A percentile compares a stretch with the other conserved stretches of the same genome.
Conservation (phyloP, 805 yeast genomes). For the Metschnikowia shivogae region DNA sequence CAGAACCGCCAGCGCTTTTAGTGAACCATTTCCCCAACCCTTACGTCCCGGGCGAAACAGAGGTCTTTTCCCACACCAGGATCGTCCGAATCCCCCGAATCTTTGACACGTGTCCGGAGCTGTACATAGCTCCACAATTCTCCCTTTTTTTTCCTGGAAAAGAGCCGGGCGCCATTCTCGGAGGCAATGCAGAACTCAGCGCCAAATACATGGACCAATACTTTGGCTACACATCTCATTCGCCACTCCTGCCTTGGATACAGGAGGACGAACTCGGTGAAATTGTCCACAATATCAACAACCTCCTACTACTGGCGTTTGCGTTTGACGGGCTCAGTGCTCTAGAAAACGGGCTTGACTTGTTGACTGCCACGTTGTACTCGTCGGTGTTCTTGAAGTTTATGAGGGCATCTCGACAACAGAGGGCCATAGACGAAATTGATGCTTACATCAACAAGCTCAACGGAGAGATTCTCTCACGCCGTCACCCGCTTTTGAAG, state of each 20-base stretch:
- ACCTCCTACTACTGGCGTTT: conserved; percentile 20
- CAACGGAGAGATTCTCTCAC: conserved; percentile 17
- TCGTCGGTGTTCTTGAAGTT: conserved; percentile 19
- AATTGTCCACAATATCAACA: conserved; percentile 46
- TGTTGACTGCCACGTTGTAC: conserved; percentile 36
- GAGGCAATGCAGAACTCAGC: not conserved
- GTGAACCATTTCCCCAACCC: conserved; percentile 67
- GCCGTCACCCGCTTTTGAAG: conserved; percentile 22
- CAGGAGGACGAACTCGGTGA: conserved; percentile 31
- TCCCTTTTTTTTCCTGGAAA: conserved; percentile 52
- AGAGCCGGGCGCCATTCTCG: conserved; percentile 56
- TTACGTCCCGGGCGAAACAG: conserved; percentile 33
- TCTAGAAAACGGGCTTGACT: conserved; percentile 39
- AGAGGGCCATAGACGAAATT: conserved; percentile 31
- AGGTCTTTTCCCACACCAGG: conserved; percentile 38
- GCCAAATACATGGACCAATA: conserved; percentile 19
- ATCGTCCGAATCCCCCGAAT: conserved; percentile 63
- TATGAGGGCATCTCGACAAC: conserved; percentile 20
- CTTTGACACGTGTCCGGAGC: conserved; percentile 27
- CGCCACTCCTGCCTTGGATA: conserved; percentile 37
- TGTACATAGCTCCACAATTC: conserved; percentile 51
- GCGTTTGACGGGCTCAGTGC: conserved; percentile 14
- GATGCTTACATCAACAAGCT: conserved; percentile 36
- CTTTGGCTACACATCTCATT: conserved; percentile 51
- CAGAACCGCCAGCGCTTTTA: conserved; percentile 26